Percentiles rank a stretch among this genome's conserved stretches.
Conservation (phyloP, 2,329 filamentous ascomycete species). For the Cryphonectria radicalis region DNA sequence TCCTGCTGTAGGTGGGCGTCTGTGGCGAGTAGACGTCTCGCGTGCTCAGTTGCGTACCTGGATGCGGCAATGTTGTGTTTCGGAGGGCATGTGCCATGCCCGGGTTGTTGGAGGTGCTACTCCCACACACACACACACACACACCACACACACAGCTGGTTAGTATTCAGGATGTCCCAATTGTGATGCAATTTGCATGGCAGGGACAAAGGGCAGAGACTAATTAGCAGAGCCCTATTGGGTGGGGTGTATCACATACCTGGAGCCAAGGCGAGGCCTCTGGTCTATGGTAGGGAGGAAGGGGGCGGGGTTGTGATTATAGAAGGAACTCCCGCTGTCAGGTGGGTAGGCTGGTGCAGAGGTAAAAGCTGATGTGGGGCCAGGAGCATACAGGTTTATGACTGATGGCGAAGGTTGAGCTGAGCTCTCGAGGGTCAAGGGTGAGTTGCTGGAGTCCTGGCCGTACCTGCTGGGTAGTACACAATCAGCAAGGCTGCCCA, state of each 20-base stretch:
- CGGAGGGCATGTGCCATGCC: slow-evolving; percentile 64
- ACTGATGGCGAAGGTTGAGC: slow-evolving; percentile 52
- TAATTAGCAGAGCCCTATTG: slow-evolving; percentile 25
- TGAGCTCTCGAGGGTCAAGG: slow-evolving; percentile 58
- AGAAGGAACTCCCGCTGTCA: slow-evolving; percentile 54
- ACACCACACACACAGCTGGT: slow-evolving; percentile 34
- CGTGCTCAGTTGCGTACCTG: slow-evolving; percentile 51
- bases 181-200: slow-evolving; percentile 14
- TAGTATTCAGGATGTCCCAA: slow-evolving; percentile 36
- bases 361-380: slow-evolving; percentile 48
- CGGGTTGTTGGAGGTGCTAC: slow-evolving; percentile 54
- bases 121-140: slow-evolving; percentile 36
- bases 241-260: slow-evolving; percentile 49
- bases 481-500: slow-evolving; percentile 35
- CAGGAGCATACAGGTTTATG: slow-evolving; percentile 55
- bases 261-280: slow-evolving; percentile 58
- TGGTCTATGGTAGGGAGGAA: slow-evolving; percentile 56
- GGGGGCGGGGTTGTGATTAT: slow-evolving; percentile 47
- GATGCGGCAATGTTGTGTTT: slow-evolving; percentile 56
- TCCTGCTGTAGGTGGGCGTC: slow-evolving; percentile 54
- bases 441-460: slow-evolving; percentile 56
- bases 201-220: slow-evolving; percentile 9
- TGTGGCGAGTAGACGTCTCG: slow-evolving; percentile 59
- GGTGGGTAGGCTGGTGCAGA: slow-evolving; percentile 53
- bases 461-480: slow-evolving; percentile 52